phyloP scores from a whole-genome alignment of 108 stramenopile species.

The Schizochytrium sp. region DNA sequence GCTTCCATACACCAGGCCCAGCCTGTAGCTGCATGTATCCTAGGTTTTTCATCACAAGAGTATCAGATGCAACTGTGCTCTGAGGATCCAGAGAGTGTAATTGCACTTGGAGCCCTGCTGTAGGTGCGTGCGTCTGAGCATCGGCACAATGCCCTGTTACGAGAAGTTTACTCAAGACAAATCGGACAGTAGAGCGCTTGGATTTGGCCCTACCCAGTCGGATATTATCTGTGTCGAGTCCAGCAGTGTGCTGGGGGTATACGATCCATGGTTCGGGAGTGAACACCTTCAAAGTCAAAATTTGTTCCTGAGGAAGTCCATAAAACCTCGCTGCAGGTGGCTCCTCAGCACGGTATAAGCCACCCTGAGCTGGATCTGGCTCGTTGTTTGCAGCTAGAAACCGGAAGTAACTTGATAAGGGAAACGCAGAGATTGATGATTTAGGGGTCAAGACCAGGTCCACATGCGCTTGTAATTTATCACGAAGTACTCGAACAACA shows the following conservation, averaged over 20 bases:
- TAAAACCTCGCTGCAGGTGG: conserved; percentile 79
- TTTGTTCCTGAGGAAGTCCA: conserved; percentile 85
- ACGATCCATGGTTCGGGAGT: conserved; percentile 96
- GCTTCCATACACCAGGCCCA: conserved; percentile 89
- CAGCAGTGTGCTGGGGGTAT: conserved; percentile 80
- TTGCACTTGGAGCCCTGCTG: conserved; percentile 92
- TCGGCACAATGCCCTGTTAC: conserved; percentile 94
- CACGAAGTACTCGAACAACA: conserved; percentile 82
- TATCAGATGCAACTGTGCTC: conserved; percentile 78
- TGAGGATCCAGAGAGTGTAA: conserved; percentile 62
- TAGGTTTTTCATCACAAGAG: conserved; percentile 96
- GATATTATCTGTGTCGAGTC: conserved; percentile 95
- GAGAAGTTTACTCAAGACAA: conserved; percentile 85
- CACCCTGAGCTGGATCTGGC: background rate
- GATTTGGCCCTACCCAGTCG: conserved; percentile 78
- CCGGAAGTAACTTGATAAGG: conserved; percentile 91
- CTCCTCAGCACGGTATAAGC: background rate
- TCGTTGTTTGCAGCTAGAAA: conserved; percentile 76
- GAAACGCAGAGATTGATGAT: conserved; percentile 79
- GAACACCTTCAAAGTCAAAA: conserved; percentile 91
- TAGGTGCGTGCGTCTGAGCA: conserved; percentile 75
- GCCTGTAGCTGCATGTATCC: conserved; percentile 98
- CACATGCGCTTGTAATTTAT: conserved; percentile 81
- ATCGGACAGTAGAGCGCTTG: conserved; percentile 73
- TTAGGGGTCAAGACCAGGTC: conserved; percentile 80